Evolutionary conservation across 257 asterid species (phyloP).

Genomic region (Galeopsis tetrahit): DNA sequence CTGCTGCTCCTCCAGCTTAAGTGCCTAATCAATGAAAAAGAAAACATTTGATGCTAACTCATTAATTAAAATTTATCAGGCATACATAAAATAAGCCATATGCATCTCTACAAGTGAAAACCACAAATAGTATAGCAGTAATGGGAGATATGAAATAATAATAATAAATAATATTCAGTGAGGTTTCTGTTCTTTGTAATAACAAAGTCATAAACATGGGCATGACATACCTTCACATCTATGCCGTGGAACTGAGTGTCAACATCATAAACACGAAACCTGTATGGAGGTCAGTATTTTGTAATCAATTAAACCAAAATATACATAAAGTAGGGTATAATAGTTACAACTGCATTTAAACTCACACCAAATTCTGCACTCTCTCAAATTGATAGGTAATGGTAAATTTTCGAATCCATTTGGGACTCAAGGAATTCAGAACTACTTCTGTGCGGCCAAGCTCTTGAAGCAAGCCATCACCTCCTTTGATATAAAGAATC

Average conservation of each 20-base stretch:
- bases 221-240: conserved; percentile 70
- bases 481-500: conserved; percentile 68
- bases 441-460: conserved; percentile 94
- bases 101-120: conserved; percentile 6
- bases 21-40: conserved; percentile 40
- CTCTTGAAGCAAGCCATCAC: conserved; percentile 84
- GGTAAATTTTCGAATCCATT: conserved; percentile 78
- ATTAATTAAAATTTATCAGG: conserved; percentile 8
- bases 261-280: conserved; percentile 90
- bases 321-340: conserved; percentile 27
- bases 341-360: conserved; percentile 39
- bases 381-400: conserved; percentile 87
- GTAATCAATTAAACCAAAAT: conserved; percentile 31
- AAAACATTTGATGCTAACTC: conserved; percentile 15
- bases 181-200: background rate
- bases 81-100: conserved; percentile 23
- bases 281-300: conserved; percentile 46
- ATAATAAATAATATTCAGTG: conserved; percentile 13
- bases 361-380: conserved; percentile 97
- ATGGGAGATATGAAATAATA: conserved; percentile 11
- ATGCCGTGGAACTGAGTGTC: conserved; percentile 81
- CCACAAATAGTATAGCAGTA: background rate
- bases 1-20: conserved; percentile 94
- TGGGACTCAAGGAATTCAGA: conserved; percentile 86
- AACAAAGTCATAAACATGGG: conserved; percentile 20